Base-by-base conservation (phyloP, 176 grass and related monocot genomes). In the Elymus sibiricus region DNA sequence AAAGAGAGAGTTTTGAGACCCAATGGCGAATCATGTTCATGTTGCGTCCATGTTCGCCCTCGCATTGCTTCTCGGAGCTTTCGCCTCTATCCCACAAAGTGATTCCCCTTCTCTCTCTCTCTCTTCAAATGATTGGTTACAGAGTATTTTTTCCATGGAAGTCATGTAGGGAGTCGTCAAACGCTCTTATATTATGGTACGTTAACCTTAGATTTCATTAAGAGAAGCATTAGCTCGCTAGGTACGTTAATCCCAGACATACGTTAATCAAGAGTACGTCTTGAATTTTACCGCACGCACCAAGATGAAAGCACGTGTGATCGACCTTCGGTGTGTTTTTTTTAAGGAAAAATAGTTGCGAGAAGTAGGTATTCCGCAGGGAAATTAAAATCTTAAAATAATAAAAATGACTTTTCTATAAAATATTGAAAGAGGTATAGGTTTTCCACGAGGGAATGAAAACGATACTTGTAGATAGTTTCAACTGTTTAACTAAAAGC, bases 21-120 rank as follows among this genome's bases (percentile, higher is more conserved):
- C 11, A 85, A 91, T 91, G 89, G 89, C 77, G 25, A 87, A 70
- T n/a, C 85, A 91, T 85, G 89, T n/a, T n/a, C n/a, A 77, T 62
- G 85, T 56, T 77, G 89, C 81, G 29, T 89, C 73, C 86, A 89
- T 92, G 79, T 79, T 88, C 46, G 35, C 83, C 75, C 70, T 89
- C 5, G 83, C 90, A 82, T 89, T 89, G 83, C 79, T 92, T 28
- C n/a, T 92, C 19, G 82, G 86, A 22, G 83, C 64, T 56, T 79
- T 89, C 79, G 83, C 79, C 29, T 88, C 86, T 64, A 58, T 86
- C 42, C 83, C 29, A 55, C 68, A 78, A 92, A 92, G 90, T 92
- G 82, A 85, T 83, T 86, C 24, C 59, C 39, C 39, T 44, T 70
- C 64, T 26, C 3, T 42, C 16, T 25, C 13, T 6, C 29, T 60